Evolutionary conservation across 2,329 filamentous ascomycete species (phyloP).

Genomic region (Lachnellula occidentalis): DNA sequence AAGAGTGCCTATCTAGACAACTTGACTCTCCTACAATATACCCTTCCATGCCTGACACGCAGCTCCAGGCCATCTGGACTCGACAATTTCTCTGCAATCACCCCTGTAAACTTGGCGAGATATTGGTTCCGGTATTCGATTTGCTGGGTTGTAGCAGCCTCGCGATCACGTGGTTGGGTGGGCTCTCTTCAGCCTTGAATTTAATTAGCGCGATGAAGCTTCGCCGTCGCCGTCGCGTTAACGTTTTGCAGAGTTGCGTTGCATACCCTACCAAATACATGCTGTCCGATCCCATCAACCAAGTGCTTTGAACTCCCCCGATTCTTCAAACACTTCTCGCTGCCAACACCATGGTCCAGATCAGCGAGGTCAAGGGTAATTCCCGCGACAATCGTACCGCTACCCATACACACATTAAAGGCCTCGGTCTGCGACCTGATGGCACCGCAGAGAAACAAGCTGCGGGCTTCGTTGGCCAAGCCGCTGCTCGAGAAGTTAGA

Average conservation of each 20-base stretch:
- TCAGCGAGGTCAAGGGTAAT: conserved; percentile 92
- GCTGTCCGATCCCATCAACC: background rate
- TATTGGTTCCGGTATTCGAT: background rate
- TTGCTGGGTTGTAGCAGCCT: background rate
- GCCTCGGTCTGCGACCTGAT: conserved; percentile 79
- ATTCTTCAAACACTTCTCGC: background rate
- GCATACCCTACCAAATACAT: background rate
- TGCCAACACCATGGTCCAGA: conserved; percentile 66
- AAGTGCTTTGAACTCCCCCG: background rate
- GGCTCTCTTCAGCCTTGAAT: background rate
- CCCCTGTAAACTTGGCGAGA: background rate
- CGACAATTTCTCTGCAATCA: too few species aligned
- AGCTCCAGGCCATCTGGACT: too few species aligned
- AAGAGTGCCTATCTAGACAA: too few species aligned
- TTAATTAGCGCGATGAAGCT: conserved; percentile 6
- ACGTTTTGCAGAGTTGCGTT: background rate
- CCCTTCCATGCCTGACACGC: too few species aligned
- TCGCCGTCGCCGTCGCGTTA: conserved; percentile 1
- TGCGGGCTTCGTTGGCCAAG: conserved; percentile 86
- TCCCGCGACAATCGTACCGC: conserved; percentile 94
- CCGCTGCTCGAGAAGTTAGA: conserved; percentile 76
- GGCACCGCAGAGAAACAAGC: conserved; percentile 76
- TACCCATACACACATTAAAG: conserved; percentile 96
- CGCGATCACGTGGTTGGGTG: background rate
- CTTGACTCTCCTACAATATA: too few species aligned